These are phyloP conservation scores for Aspergillus brasiliensis DNA, from an alignment of 2,329 filamentous ascomycete species.

Conservation along the genomic window DNA sequence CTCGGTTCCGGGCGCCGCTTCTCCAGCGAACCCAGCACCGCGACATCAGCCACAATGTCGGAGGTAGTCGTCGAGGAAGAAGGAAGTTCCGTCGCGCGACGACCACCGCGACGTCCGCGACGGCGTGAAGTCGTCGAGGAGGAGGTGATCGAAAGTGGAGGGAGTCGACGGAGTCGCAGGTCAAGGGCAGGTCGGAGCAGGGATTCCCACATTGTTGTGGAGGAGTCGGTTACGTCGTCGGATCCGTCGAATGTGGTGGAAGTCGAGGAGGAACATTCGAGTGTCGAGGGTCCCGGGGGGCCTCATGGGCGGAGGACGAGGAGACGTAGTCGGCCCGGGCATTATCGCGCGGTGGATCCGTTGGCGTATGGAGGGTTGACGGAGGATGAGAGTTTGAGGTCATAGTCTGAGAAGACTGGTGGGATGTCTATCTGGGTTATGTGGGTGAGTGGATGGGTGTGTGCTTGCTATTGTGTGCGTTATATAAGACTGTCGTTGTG, in stretches of 20 bases:
- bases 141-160: conserved; percentile 20
- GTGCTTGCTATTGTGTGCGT: not conserved
- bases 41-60: conserved; percentile 30
- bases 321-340: conserved; percentile 40
- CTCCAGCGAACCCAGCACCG: conserved; percentile 24
- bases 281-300: conserved; percentile 30
- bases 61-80: conserved; percentile 22
- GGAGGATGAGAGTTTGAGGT: conserved; percentile 15
- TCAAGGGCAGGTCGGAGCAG: not conserved
- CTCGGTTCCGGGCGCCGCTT: conserved; percentile 48
- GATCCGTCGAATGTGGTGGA: conserved; percentile 54
- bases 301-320: conserved; percentile 26
- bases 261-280: conserved; percentile 59
- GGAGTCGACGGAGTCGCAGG: conserved; percentile 36
- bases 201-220: conserved; percentile 30
- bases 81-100: not conserved
- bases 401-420: not conserved
- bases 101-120: conserved; percentile 18
- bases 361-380: conserved; percentile 37
- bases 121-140: conserved; percentile 29
- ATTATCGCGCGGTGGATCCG: conserved; percentile 54
- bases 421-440: not conserved
- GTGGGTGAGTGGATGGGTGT: not conserved
- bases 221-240: conserved; percentile 34
- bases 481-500: not conserved